A percentile compares a stretch with the other conserved stretches of the same genome.
phyloP scores from a whole-genome alignment of 176 grass and related monocot species.

The Lolium perenne region DNA sequence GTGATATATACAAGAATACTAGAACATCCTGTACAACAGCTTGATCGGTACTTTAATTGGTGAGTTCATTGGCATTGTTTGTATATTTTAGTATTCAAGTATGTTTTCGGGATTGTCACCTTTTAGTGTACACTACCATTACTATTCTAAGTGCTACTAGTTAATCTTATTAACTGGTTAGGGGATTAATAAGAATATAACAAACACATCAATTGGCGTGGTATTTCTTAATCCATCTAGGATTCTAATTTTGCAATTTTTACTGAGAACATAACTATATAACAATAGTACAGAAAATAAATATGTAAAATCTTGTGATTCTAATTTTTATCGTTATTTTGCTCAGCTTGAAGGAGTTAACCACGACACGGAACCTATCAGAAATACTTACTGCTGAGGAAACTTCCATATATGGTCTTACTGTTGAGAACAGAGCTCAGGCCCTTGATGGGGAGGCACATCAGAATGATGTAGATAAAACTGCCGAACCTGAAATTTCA shows the following conservation, averaged over 20 bases:
- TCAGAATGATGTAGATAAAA: constrained; percentile 59
- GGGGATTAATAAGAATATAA: constrained; percentile 21
- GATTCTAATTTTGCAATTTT: not conserved
- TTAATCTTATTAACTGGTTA: not conserved
- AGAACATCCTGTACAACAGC: constrained; percentile 89
- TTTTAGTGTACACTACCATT: not conserved
- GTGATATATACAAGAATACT: constrained; percentile 93
- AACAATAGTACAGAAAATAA: not conserved
- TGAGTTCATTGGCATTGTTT: constrained; percentile 34
- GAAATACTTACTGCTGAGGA: constrained; percentile 83
- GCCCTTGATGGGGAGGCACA: constrained; percentile 46
- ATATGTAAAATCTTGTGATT: constrained; percentile 21
- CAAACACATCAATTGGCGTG: not conserved
- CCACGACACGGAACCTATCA: constrained; percentile 60
- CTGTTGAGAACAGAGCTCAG: constrained; percentile 47
- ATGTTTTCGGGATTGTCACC: not conserved
- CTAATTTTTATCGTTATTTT: constrained; percentile 37
- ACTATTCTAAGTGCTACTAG: not conserved
- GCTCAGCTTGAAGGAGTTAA: constrained; percentile 86
- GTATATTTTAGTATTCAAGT: not conserved
- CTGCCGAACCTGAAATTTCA: constrained; percentile 56
- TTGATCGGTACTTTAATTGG: constrained; percentile 99
- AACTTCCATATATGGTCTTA: constrained; percentile 51
- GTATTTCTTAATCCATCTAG: not conserved
- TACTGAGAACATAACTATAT: not conserved